Percentiles rank a stretch among this genome's conserved stretches.
Evolutionary conservation across 345 rosid genomes (phyloP).

Genomic region (Gossypium mustelinum): DNA sequence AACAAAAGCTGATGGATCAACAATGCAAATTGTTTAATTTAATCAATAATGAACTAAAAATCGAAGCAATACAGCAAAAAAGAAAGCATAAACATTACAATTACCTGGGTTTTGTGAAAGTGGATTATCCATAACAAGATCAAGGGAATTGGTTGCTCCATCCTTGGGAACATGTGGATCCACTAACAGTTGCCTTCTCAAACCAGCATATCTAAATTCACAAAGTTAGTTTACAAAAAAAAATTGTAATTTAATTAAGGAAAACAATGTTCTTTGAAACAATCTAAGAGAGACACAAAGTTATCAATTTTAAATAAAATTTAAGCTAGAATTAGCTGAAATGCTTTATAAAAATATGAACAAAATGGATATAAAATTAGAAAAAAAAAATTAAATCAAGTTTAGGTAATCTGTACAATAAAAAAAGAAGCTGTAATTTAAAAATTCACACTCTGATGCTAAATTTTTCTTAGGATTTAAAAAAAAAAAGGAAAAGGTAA

Average conservation of each 20-base stretch:
- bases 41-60: background rate
- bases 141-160: slow-evolving; percentile 47
- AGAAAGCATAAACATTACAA: slow-evolving; percentile 16
- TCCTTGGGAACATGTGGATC: slow-evolving; percentile 72
- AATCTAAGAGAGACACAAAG: slow-evolving; percentile 6
- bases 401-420: background rate
- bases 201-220: slow-evolving; percentile 65
- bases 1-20: background rate
- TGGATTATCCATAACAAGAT: slow-evolving; percentile 83
- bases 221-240: background rate
- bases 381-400: background rate
- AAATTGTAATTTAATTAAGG: background rate
- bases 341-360: background rate
- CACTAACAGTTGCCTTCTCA: slow-evolving; percentile 70
- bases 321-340: slow-evolving; percentile 11
- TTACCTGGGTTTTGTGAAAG: slow-evolving; percentile 95
- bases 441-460: background rate
- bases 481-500: background rate
- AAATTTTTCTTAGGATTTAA: background rate
- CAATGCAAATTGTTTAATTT: background rate
- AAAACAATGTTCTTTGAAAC: background rate
- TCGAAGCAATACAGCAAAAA: background rate
- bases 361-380: background rate
- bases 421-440: slow-evolving; percentile 8
- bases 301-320: background rate